Evolutionary conservation across 2,329 filamentous ascomycete genomes (phyloP).

Genomic region (Calonectria hongkongensis): DNA sequence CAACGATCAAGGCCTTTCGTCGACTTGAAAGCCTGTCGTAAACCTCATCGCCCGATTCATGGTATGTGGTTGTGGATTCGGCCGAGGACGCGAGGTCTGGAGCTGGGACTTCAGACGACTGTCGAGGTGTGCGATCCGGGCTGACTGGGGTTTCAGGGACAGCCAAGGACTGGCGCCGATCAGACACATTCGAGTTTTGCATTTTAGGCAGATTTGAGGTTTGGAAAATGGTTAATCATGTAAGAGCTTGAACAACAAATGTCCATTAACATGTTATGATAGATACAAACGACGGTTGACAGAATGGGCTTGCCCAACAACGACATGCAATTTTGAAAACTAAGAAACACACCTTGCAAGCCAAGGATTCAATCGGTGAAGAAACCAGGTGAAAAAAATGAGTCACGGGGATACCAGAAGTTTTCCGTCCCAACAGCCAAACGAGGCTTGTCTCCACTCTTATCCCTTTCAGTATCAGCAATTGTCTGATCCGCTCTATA

Average conservation of each 20-base stretch:
- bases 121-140: constrained; percentile 4
- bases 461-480: neutral
- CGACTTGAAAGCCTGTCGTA: constrained; percentile 78
- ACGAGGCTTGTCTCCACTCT: constrained; percentile 27
- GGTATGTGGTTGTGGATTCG: constrained; percentile 41
- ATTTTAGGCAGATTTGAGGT: neutral
- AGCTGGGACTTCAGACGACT: neutral
- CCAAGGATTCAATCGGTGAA: constrained; percentile 4
- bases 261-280: constrained; percentile 1
- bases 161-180: neutral
- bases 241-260: neutral
- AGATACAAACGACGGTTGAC: neutral
- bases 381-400: constrained; percentile 10
- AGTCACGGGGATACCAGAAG: constrained; percentile 9
- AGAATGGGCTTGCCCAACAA: neutral
- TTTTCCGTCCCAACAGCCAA: constrained; percentile 14
- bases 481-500: constrained; percentile 23
- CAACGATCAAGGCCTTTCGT: constrained; percentile 81
- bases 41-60: constrained; percentile 66
- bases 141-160: neutral
- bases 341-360: neutral
- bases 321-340: constrained; percentile 3
- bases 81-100: constrained; percentile 5
- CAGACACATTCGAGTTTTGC: constrained; percentile 18
- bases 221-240: neutral